phyloP scores from a whole-genome alignment of 139 green algal species.

The Coelastrella sp. region DNA sequence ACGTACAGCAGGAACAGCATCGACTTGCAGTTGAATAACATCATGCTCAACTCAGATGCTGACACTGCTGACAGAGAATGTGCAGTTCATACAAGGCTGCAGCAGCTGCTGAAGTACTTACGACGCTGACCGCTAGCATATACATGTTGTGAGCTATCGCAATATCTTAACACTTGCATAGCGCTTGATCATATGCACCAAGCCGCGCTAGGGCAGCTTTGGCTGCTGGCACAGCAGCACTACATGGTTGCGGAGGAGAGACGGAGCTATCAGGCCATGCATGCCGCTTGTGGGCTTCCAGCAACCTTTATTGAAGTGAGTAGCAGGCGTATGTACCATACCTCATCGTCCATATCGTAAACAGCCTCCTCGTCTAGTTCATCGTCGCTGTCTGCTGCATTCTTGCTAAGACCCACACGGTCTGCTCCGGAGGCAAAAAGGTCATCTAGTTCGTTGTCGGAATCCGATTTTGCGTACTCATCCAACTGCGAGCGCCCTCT shows the following conservation, averaged over 20 bases:
- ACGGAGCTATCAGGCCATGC: background rate
- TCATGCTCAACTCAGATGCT: too few relatives aligned
- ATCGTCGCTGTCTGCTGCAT: constrained; percentile 12
- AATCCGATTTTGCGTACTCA: constrained; percentile 24
- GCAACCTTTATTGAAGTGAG: background rate
- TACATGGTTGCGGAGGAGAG: background rate
- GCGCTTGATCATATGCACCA: too few relatives aligned
- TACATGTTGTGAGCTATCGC: too few relatives aligned
- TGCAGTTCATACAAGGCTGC: too few relatives aligned
- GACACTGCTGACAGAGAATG: too few relatives aligned
- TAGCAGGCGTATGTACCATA: background rate
- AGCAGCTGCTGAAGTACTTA: too few relatives aligned
- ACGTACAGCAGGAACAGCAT: too few relatives aligned
- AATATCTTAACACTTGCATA: too few relatives aligned
- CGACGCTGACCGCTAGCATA: too few relatives aligned
- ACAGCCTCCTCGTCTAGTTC: constrained; percentile 35
- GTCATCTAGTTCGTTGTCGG: constrained; percentile 36
- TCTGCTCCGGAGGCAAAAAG: constrained; percentile 1
- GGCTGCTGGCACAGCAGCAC: constrained; percentile 11
- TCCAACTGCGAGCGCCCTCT: constrained; percentile 12
- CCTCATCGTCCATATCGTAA: constrained; percentile 39
- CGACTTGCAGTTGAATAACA: too few relatives aligned
- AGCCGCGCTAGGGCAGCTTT: background rate
- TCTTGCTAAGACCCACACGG: background rate
- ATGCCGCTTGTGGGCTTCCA: background rate